Conservation (phyloP, 23 red algal genomes). For the Gracilaria gracilis region DNA sequence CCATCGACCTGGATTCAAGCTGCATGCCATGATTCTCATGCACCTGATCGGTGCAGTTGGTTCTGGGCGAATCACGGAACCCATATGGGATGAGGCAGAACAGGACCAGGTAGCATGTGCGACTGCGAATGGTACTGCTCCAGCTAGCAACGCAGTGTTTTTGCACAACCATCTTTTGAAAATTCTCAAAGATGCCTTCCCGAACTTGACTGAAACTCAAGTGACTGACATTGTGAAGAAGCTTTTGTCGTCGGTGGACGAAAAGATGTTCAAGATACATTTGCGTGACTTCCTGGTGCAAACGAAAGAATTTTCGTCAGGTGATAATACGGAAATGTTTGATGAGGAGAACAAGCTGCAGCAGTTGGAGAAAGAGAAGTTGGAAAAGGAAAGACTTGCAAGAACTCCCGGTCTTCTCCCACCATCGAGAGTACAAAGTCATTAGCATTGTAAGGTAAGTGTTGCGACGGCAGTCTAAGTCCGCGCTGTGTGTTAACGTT, state of each 20-base stretch:
- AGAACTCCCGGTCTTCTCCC: constrained; percentile 72
- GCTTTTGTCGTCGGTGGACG: constrained; percentile 80
- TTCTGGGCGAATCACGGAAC: constrained; percentile 83
- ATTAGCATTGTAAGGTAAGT: constrained; percentile 15
- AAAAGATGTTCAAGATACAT: constrained; percentile 97
- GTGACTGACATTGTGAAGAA: constrained; percentile 86
- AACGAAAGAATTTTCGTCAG: constrained; percentile 94
- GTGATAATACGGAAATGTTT: constrained; percentile 97
- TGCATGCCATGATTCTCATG: constrained; percentile 87
- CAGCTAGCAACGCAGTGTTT: constrained; percentile 70
- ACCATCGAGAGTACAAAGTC: constrained; percentile 26
- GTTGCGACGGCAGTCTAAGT: not conserved
- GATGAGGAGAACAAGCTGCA: constrained; percentile 89
- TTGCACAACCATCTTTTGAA: constrained; percentile 84
- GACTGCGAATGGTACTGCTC: constrained; percentile 64
- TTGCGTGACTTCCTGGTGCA: constrained; percentile 97
- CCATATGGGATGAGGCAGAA: constrained; percentile 80
- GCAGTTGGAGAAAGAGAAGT: constrained; percentile 72
- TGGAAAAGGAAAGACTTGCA: constrained; percentile 74
- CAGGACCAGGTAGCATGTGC: constrained; percentile 58
- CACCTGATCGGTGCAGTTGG: constrained; percentile 80
- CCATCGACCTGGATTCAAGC: constrained; percentile 92
- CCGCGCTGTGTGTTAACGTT: not conserved
- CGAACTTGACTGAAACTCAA: constrained; percentile 80
- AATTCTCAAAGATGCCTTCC: constrained; percentile 85